Evolutionary conservation across 2,329 filamentous ascomycete genomes (phyloP).

Genomic region (Fonsecaea pedrosoi): DNA sequence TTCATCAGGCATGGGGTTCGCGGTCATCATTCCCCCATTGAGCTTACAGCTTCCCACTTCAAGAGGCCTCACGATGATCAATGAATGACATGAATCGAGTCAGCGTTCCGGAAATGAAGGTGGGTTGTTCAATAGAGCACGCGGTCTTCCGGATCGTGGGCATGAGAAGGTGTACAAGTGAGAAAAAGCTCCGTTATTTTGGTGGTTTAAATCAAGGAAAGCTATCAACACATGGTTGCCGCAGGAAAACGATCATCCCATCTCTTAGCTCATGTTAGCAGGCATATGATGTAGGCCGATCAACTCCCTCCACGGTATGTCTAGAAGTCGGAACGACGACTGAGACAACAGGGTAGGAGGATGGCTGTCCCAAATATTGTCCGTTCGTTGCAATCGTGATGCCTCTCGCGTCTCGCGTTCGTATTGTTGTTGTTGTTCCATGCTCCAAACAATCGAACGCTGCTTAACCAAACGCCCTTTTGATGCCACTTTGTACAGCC

Average conservation of each 20-base stretch:
- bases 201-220: conserved; percentile 8
- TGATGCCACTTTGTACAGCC: conserved; percentile 33
- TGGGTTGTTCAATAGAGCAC: neutral
- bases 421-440: conserved; percentile 28
- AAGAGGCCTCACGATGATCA: neutral
- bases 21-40: neutral
- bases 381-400: conserved; percentile 38
- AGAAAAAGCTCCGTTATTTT: conserved; percentile 15
- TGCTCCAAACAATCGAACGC: conserved; percentile 35
- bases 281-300: conserved; percentile 31
- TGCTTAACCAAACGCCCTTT: conserved; percentile 34
- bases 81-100: neutral
- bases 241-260: conserved; percentile 17
- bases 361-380: conserved; percentile 36
- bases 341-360: conserved; percentile 16
- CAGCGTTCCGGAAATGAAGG: neutral
- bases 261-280: conserved; percentile 30
- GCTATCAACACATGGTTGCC: conserved; percentile 19
- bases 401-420: conserved; percentile 41
- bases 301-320: conserved; percentile 12
- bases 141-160: neutral
- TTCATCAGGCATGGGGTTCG: neutral
- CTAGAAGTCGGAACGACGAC: conserved; percentile 23
- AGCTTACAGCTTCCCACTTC: conserved; percentile 13
- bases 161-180: neutral